Conservation (phyloP, 352 stramenopile species). For the Saprolegnia diclina region DNA sequence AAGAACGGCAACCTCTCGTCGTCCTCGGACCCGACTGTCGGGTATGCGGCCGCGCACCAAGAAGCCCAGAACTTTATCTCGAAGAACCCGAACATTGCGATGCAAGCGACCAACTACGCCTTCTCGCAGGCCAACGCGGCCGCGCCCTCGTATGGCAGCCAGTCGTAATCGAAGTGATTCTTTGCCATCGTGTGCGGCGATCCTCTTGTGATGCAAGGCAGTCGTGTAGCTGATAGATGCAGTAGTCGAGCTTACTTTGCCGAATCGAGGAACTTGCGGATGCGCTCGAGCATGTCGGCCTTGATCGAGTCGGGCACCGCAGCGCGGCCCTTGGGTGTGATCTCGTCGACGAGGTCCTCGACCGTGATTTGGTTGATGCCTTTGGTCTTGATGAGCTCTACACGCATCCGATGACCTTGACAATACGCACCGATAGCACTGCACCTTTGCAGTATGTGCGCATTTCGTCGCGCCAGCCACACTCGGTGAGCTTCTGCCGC, state of each 20-base stretch:
- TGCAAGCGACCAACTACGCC: slow-evolving; percentile 27
- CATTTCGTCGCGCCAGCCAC: slow-evolving; percentile 90
- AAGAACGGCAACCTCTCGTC: slow-evolving; percentile 22
- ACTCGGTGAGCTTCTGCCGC: slow-evolving; percentile 81
- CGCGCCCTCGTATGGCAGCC: slow-evolving; percentile 20
- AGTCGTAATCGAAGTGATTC: neutral
- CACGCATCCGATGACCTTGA: slow-evolving; percentile 2
- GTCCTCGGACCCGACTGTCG: slow-evolving; percentile 21
- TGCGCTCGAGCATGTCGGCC: slow-evolving; percentile 84
- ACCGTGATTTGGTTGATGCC: slow-evolving; percentile 93
- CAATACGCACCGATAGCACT: neutral
- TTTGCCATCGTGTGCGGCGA: neutral
- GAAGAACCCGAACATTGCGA: slow-evolving; percentile 28
- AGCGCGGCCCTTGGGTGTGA: slow-evolving; percentile 81
- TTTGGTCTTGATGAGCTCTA: slow-evolving; percentile 91
- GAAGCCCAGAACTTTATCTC: slow-evolving; percentile 23
- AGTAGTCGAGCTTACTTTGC: neutral
- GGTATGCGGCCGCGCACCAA: slow-evolving; percentile 20
- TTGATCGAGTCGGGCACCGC: slow-evolving; percentile 88
- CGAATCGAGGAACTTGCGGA: slow-evolving; percentile 85
- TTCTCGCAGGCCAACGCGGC: slow-evolving; percentile 17
- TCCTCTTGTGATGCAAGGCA: neutral
- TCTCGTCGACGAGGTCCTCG: slow-evolving; percentile 90
- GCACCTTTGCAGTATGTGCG: slow-evolving; percentile 83
- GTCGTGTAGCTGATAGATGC: neutral